Evolutionary conservation across 176 grass and related monocot genomes (phyloP), one percentile per base, ranked within the genome.

Genomic region (Areca catechu): DNA sequence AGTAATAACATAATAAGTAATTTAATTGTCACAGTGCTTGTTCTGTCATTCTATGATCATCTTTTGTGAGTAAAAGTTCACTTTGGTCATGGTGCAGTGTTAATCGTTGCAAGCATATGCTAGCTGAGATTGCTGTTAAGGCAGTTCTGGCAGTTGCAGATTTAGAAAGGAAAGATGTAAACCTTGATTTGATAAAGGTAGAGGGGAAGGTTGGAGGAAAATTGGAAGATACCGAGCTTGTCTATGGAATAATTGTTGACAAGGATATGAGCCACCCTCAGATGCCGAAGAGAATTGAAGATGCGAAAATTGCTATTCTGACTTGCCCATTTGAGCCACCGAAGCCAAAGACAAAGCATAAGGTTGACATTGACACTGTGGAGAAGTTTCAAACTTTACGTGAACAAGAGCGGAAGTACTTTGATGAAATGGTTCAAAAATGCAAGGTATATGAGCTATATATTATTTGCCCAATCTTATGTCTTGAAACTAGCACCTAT

Each of bases 231-330:
- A 92, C 93, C 0, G 93, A 98, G 66, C 71, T 98, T 24, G 65
- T 98, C 24, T 82, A 88, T 64, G 93, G 93, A 66, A 98, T 98
- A 59, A 49, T 85, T 7, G 93, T 98, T 29, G 87, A 98, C 71
- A 98, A 98, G 76, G 93, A 98, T 75, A 98, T 98, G 93, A 98
- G 93, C 63, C 93, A 98, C 52, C 87, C 93, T 14, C 93, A 98
- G 76, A 98, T 98, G 93, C 93, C 93, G 18, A 98, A 98, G 74
- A 83, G 78, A 74, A 98, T 98, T 68, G 81, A 92, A 70, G 76
- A 92, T 80, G 93, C 81, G 20, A 91, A 92, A 48, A 92, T 98
- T 29, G 93, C 93, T 34, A 98, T 98, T 37, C 60, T 98, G 6
- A 98, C 93, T 4, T 98, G 93, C 73, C 93, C 87, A 57, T 98